A percentile compares a stretch with the other conserved stretches of the same genome.
Conservation (phyloP, 257 asterid species). For the Solanum clarkiae region DNA sequence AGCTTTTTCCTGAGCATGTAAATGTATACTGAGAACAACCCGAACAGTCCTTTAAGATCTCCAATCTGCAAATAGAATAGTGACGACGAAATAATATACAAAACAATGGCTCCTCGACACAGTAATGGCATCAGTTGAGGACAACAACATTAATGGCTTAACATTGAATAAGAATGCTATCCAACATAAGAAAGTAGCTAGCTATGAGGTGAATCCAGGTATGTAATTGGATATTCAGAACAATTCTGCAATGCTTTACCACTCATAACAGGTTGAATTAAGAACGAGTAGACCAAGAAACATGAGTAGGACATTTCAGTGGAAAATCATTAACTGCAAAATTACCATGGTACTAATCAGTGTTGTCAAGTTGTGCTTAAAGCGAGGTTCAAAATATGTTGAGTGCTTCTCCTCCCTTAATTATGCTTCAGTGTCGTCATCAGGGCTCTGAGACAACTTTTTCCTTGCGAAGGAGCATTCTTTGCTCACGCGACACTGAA, state of each 20-base stretch:
- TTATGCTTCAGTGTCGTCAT: not conserved
- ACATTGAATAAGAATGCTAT: not conserved
- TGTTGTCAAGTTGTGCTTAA: not conserved
- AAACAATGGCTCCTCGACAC: not conserved
- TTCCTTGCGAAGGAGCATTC: not conserved
- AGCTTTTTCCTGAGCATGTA: constrained; percentile 61
- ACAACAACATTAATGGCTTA: not conserved
- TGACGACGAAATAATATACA: not conserved
- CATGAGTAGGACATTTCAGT: not conserved
- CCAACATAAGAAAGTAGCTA: not conserved
- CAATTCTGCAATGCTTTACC: not conserved
- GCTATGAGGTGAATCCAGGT: not conserved
- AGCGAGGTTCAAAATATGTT: not conserved
- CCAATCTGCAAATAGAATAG: constrained; percentile 59
- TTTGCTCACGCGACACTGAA: not conserved
- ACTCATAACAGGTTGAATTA: not conserved
- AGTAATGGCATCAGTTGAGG: not conserved
- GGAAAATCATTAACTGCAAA: not conserved
- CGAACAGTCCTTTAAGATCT: constrained; percentile 79
- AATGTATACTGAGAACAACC: constrained; percentile 56
- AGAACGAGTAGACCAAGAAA: not conserved
- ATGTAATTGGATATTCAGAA: not conserved
- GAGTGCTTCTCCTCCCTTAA: not conserved
- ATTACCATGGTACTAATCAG: not conserved
- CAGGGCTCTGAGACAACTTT: not conserved